A percentile compares a stretch with the other conserved stretches of the same genome.
Evolutionary conservation across 164 flowering plant species (phyloP).

Genomic region (Vitis amurensis): DNA sequence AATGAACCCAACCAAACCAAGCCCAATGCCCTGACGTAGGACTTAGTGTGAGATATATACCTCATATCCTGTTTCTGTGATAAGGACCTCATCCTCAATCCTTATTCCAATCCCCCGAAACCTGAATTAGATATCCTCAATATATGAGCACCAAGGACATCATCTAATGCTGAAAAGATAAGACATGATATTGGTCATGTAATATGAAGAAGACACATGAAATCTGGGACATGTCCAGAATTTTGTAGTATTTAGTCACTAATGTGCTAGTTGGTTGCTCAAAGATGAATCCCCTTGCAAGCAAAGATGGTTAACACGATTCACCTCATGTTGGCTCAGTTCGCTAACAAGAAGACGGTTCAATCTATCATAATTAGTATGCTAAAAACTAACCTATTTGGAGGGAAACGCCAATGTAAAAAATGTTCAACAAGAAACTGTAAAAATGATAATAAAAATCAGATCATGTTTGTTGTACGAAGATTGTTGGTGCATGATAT

Average conservation of each 20-base stretch:
- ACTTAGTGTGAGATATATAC: constrained; percentile 35
- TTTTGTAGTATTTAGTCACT: neutral
- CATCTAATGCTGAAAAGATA: neutral
- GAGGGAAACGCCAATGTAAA: neutral
- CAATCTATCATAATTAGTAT: neutral
- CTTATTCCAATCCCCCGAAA: constrained; percentile 86
- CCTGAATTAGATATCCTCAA: constrained; percentile 38
- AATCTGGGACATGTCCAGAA: neutral
- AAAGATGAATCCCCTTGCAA: neutral
- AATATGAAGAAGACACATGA: neutral
- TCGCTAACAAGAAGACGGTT: neutral
- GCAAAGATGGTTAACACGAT: neutral
- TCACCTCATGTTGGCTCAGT: no score
- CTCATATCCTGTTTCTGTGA: constrained; percentile 88
- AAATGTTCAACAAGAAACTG: no score
- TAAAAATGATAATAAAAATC: neutral
- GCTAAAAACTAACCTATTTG: neutral
- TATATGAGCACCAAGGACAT: neutral
- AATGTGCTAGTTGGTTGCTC: neutral
- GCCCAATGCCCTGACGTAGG: no score
- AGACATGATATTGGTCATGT: no score
- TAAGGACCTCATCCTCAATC: constrained; percentile 92
- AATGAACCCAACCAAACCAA: no score
- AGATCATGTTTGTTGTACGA: neutral
- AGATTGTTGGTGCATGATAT: no score